Percentiles rank a stretch among this genome's conserved stretches.
Evolutionary conservation across 495 filamentous ascomycete genomes (phyloP).

Genomic region (Hyaloscypha finlandica): DNA sequence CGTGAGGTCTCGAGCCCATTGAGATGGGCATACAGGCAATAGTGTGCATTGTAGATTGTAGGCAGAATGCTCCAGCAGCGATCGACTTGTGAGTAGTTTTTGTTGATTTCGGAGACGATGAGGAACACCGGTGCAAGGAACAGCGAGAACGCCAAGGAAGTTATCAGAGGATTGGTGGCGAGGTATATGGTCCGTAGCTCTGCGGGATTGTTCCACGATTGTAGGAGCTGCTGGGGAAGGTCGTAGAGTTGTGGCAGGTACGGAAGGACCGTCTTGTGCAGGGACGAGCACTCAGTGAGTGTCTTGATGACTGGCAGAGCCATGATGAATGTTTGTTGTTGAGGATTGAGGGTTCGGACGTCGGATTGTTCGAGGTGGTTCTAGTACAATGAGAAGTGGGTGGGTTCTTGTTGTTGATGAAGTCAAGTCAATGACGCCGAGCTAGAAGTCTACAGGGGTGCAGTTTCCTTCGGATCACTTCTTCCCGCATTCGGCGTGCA

Average conservation of each 20-base stretch:
- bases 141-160: slow-evolving; percentile 71
- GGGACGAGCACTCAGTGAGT: slow-evolving; percentile 72
- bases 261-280: slow-evolving; percentile 66
- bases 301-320: slow-evolving; percentile 69
- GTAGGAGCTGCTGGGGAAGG: slow-evolving; percentile 64
- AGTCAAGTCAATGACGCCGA: not conserved
- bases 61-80: slow-evolving; percentile 89
- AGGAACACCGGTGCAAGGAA: slow-evolving; percentile 69
- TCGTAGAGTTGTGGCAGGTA: slow-evolving; percentile 77
- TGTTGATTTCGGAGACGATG: slow-evolving; percentile 75
- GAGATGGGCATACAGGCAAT: slow-evolving; percentile 74
- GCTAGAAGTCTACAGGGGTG: slow-evolving; percentile 1
- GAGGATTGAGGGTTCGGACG: not conserved
- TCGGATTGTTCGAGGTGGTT: not conserved
- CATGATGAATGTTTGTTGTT: slow-evolving; percentile 43
- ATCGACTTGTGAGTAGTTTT: slow-evolving; percentile 95
- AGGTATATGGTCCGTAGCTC: slow-evolving; percentile 68
- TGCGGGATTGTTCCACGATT: slow-evolving; percentile 54
- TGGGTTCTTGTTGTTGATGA: not conserved
- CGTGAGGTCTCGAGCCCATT: slow-evolving; percentile 69
- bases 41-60: slow-evolving; percentile 87
- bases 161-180: slow-evolving; percentile 83
- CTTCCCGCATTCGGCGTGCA: not conserved
- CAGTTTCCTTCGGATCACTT: not conserved
- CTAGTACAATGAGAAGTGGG: not conserved